Base-by-base conservation (phyloP, 2,329 filamentous ascomycete species). In the Ascochyta fabae region DNA sequence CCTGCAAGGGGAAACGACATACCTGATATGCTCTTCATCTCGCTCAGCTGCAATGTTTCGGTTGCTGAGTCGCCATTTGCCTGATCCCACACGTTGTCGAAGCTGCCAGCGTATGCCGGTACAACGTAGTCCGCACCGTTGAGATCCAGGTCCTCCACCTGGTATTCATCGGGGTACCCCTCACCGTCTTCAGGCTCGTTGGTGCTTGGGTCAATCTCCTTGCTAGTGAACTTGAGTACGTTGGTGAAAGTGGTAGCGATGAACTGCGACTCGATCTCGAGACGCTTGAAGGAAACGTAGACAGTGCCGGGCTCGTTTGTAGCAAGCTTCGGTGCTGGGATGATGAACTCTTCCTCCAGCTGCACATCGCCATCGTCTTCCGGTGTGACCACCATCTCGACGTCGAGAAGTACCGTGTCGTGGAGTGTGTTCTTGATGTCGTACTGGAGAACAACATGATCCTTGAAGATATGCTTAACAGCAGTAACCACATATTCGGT, bases 381-480 rank as follows among this genome's bases (percentile, higher is more conserved):
- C 4, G 93, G 91, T 0, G 89, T 88, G 27, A 96, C 92, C 31
- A 98, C 83, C 26, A 99, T 86, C 15, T 73, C 68, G 19, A 76
- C 74, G 47, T 76, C 73, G 16, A 72, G 58, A 6, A 77, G 64
- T 4, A 75, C 74, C 12, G 92, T 96, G 58, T 93, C 91, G 12
- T 91, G 89, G 10, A 99, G 83, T 2, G 95, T 99, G 81, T 99
- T 99, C 84, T 96, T 98, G 76, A 99, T 88, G 73, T 98, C 91
- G 77, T 95, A 99, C 73, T 99, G 95, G 50, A 99, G 81, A 31
- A 99, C 94, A 71, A 99, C 83, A 72, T 98, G 91, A 75, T 96
- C 91, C 80, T 96, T 96, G 87, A 97, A 99, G 70, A 99, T 87
- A 75, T 99, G 95, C 82, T 99, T 99, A 77, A 97, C 86, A 22